Evolutionary conservation across 345 rosid genomes (phyloP), one percentile per base, ranked within the genome.

Genomic region (Arabis hirsuta): DNA sequence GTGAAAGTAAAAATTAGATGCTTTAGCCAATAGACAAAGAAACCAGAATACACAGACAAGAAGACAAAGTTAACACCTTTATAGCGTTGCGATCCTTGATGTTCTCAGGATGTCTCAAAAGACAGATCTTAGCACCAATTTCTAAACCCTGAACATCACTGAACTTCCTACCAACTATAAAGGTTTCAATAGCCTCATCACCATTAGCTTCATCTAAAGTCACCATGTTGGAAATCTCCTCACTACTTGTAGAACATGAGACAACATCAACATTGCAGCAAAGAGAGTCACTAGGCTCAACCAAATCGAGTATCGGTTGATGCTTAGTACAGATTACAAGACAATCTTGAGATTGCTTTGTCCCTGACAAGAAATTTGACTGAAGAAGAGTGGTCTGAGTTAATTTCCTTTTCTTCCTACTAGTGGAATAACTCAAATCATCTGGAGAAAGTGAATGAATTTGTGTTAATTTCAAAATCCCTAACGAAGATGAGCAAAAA

Each of bases 161-260:
- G 65, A 83, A 94, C 82, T 81, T 85, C 65, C 95, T 88, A n/a
- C 98, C 96, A 67, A 94, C 96, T 50, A 89, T 89, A 78, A 81
- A 85, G 22, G 98, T 89, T 3, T 83, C 81, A 78, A 91, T 83
- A 77, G 65, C 50, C 48, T 66, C 72, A 71, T 68, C 73, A 71
- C 70, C 85, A 38, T 52, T 66, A 34, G 74, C 60, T 43, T 62
- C 84, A 46, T 83, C 79, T 26, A 55, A 16, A 65, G 12, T 66
- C 31, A 46, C 13, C 29, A 64, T 19, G 12, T 59, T 46, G 11
- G 19, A 20, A 42, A 74, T 14, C 39, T 36, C 71, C 46, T 68
- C 76, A 42, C 57, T 81, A 47, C 62, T 27, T 59, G 69, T 22
- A 44, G 83, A 61, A 42, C 79, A 55, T 29, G 73, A 61, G 20